Evolutionary conservation across 2,329 filamentous ascomycete species (phyloP), one percentile per base, ranked within the genome.

Genomic region (Penicillium concentricum): DNA sequence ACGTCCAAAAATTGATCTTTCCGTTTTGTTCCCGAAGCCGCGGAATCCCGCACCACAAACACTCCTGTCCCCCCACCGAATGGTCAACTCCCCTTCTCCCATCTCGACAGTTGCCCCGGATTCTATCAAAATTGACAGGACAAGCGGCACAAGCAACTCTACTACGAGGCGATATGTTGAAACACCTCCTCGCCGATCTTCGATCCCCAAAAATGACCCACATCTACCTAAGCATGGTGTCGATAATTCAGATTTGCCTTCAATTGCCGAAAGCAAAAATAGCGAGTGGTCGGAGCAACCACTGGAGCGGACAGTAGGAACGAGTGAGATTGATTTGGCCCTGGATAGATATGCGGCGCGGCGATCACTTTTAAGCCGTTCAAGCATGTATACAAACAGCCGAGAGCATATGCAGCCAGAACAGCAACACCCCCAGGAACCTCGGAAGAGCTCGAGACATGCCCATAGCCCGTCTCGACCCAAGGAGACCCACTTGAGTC

Each of bases 11-110:
- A 74, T 78, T 59, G 76, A 78, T 49, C 67, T 78, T 20, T 78
- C 76, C 32, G 66, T 74, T 16, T 64, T 78, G 16, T 78, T 77
- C 56, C 76, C 76, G 7, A 77, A 72, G 58, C 75, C 75, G 2
- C 69, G 69, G 39, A 64, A 69, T 39, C 58, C 61, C 12, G 51
- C 65, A 5, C 61, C 64, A 20, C 74, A 39, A 26, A 41, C 72
- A 30, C 68, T 77, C 28, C 64, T 76, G 18, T 78, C 76, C n/a
- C 76, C 76, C 16, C 73, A 77, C 37, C 71, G 74, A 24, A 68
- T 76, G 66, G 73, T 72, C 24, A 61, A 70, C 32, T 77, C 75
- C 1, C 75, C 76, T 0, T 76, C 75, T 13, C 69, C 74, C 2
- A 67, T 75, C 32, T 75, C 73, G 6, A 65, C 63, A 4, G 59